phyloP scores from a whole-genome alignment of 208 protist species.

The Leishmania guyanensis region DNA sequence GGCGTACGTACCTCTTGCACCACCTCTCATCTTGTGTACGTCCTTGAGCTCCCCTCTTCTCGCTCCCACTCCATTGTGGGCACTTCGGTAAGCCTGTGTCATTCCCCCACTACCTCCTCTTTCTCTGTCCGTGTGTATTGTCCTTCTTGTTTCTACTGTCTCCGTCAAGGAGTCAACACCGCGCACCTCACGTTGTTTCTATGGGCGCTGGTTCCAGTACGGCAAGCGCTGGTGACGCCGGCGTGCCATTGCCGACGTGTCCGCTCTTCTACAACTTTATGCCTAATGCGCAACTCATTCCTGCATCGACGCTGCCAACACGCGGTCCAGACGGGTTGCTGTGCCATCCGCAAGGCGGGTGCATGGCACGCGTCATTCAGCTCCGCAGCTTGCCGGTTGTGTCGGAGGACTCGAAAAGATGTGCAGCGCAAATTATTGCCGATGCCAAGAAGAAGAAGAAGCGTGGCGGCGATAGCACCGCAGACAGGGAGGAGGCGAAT shows the following conservation, averaged over 20 bases:
- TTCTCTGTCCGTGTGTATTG: neutral
- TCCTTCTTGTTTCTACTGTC: neutral
- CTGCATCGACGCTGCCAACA: conserved; percentile 25
- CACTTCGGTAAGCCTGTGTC: neutral
- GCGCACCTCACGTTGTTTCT: neutral
- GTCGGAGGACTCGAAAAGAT: conserved; percentile 10
- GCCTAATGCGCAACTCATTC: conserved; percentile 27
- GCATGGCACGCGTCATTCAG: conserved; percentile 34
- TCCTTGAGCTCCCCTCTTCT: neutral
- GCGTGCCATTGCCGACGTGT: conserved; percentile 11
- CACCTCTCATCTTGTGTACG: neutral
- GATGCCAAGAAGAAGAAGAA: conserved; percentile 12
- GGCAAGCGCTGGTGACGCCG: neutral
- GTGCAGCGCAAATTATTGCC: conserved; percentile 19
- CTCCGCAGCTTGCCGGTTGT: conserved; percentile 31
- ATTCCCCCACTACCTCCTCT: too few relatives aligned
- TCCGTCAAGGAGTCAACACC: neutral
- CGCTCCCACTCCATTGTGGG: neutral
- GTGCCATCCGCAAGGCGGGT: conserved; percentile 29
- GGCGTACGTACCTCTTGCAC: neutral
- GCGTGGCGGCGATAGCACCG: conserved; percentile 1
- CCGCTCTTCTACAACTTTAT: conserved; percentile 40
- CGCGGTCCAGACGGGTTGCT: conserved; percentile 11
- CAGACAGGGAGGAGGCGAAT: conserved; percentile 13
- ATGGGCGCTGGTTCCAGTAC: conserved; percentile 19